Percentiles rank a stretch among this genome's conserved stretches.
phyloP scores from a whole-genome alignment of 2,329 filamentous ascomycete genomes.

The Pseudopyrenochaeta lycopersici region DNA sequence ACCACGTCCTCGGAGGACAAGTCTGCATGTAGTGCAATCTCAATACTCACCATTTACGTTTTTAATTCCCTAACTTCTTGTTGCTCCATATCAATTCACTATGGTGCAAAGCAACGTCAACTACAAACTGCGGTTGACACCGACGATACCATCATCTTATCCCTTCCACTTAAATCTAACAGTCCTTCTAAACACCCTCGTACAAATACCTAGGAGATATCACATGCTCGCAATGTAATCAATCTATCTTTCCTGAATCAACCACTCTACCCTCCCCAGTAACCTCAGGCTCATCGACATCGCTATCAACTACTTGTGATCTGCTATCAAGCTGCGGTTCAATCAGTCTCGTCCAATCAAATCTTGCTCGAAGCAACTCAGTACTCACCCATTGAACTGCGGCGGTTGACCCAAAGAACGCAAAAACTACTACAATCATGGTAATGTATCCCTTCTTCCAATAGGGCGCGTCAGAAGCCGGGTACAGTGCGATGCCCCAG shows the following conservation, averaged over 20 bases:
- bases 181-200: no score
- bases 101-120: no score
- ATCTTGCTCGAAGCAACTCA: neutral
- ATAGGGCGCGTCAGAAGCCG: slow-evolving; percentile 55
- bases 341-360: neutral
- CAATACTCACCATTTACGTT: neutral
- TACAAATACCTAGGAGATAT: no score
- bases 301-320: neutral
- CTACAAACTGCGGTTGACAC: no score
- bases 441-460: slow-evolving; percentile 52
- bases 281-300: neutral
- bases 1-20: slow-evolving; percentile 30
- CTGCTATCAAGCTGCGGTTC: neutral
- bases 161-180: no score
- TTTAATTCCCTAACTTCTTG: no score
- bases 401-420: slow-evolving; percentile 33
- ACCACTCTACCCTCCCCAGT: no score
- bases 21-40: slow-evolving; percentile 10
- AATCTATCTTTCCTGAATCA: neutral
- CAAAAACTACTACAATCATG: slow-evolving; percentile 44
- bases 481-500: slow-evolving; percentile 57
- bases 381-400: slow-evolving; percentile 33
- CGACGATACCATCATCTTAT: no score
- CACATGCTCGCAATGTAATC: neutral
- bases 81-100: no score